These are phyloP conservation scores for Infundibulicybe gibba DNA, from an alignment of 768 basidiomycete genomes.

Conservation along the genomic window DNA sequence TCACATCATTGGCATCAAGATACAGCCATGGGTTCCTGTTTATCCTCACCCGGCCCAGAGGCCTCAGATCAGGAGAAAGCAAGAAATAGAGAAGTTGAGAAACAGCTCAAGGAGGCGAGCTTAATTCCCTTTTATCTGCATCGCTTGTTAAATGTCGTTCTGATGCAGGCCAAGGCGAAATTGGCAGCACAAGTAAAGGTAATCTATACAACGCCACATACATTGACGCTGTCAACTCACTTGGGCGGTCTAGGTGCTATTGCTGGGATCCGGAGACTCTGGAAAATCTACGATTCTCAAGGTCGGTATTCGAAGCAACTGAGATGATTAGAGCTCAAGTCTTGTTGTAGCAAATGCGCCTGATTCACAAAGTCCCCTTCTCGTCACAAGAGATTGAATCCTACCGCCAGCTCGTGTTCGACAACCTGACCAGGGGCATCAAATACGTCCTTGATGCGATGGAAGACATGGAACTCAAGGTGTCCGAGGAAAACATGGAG, in stretches of 20 bases:
- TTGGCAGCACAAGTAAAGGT: slow-evolving; percentile 78
- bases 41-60: slow-evolving; percentile 61
- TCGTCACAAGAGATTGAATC: slow-evolving; percentile 78
- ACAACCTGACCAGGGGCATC: slow-evolving; percentile 87
- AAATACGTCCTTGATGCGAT: slow-evolving; percentile 81
- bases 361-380: slow-evolving; percentile 90
- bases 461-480: slow-evolving; percentile 82
- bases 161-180: slow-evolving; percentile 64
- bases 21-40: slow-evolving; percentile 68
- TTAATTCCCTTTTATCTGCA: not conserved
- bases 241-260: slow-evolving; percentile 56
- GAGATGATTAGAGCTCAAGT: not conserved
- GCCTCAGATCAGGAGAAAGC: slow-evolving; percentile 67
- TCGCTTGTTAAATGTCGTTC: slow-evolving; percentile 1
- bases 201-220: slow-evolving; percentile 1
- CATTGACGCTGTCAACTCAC: not conserved
- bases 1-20: no score
- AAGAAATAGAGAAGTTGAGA: slow-evolving; percentile 69
- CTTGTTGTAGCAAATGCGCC: slow-evolving; percentile 81
- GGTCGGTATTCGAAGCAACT: slow-evolving; percentile 30
- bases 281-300: slow-evolving; percentile 93
- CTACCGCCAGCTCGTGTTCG: slow-evolving; percentile 90
- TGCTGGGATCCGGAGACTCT: slow-evolving; percentile 90
- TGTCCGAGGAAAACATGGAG: slow-evolving; percentile 55
- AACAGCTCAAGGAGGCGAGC: slow-evolving; percentile 71